phyloP scores from a whole-genome alignment of 768 basidiomycete genomes.

The Tylopilus balloui region DNA sequence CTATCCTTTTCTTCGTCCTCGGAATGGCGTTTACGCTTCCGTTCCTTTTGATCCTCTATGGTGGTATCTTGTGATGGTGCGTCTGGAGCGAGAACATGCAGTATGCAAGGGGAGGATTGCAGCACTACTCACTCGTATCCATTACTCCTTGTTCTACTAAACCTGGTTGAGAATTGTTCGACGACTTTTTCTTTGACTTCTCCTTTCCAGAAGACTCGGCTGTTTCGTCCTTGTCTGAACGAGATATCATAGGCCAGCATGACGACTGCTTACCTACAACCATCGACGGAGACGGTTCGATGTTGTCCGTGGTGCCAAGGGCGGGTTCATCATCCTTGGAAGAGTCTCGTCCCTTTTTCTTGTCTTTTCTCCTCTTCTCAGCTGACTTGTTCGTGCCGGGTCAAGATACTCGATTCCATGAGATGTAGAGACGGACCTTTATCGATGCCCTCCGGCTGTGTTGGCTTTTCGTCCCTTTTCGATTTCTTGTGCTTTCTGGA shows the following conservation, averaged over 20 bases:
- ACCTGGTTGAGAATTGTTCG: background rate
- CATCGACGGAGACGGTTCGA: background rate
- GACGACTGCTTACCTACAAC: background rate
- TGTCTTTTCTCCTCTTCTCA: constrained; percentile 36
- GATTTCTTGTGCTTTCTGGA: background rate
- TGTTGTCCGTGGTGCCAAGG: background rate
- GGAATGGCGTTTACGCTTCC: constrained; percentile 24
- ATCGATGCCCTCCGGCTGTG: background rate
- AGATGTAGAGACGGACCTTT: constrained; percentile 19
- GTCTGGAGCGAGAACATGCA: background rate
- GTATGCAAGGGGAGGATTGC: background rate
- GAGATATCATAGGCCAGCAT: background rate
- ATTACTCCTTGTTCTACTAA: background rate
- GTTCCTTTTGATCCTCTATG: constrained; percentile 16
- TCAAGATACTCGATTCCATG: constrained; percentile 2
- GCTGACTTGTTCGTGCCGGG: constrained; percentile 9
- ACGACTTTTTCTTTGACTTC: constrained; percentile 14
- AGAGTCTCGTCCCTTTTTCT: constrained; percentile 32
- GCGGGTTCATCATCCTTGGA: background rate
- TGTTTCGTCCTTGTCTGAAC: constrained; percentile 1
- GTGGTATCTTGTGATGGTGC: constrained; percentile 2
- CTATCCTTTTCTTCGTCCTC: constrained; percentile 1
- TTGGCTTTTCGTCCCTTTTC: background rate
- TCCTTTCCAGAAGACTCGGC: constrained; percentile 2
- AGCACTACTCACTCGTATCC: constrained; percentile 2